These are phyloP conservation scores for Sporisorium scitamineum DNA, from an alignment of 1,284 basidiomycete genomes.

Conservation along the genomic window DNA sequence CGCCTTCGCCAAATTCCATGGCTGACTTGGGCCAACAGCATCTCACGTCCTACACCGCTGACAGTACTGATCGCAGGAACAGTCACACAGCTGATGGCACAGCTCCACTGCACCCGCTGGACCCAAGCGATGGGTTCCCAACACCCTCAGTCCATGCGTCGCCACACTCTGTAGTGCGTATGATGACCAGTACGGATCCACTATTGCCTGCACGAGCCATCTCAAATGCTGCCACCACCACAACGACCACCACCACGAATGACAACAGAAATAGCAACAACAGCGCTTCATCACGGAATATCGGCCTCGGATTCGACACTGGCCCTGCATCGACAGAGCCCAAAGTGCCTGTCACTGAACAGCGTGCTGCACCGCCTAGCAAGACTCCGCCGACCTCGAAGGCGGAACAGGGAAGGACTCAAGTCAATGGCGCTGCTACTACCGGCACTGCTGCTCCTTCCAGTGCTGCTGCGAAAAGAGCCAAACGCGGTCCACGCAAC, in stretches of 20 bases:
- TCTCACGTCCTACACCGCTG: not conserved
- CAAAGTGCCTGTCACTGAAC: not conserved
- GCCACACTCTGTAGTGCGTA: constrained; percentile 32
- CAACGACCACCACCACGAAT: not conserved
- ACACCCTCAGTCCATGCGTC: constrained; percentile 21
- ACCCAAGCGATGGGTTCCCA: constrained; percentile 18
- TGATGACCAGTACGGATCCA: constrained; percentile 46
- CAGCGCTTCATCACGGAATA: not conserved
- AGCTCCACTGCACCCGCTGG: constrained; percentile 9
- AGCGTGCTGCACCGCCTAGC: constrained; percentile 11
- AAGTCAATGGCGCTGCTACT: not conserved
- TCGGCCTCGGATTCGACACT: constrained; percentile 17
- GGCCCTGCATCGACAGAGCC: not conserved
- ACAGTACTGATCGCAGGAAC: constrained; percentile 1
- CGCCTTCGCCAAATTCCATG: constrained; percentile 7
- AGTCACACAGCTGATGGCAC: not conserved
- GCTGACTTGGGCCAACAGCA: constrained; percentile 11
- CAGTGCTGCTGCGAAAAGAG: not conserved
- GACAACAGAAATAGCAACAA: too few species aligned
- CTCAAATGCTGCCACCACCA: not conserved
- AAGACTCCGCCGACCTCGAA: not conserved
- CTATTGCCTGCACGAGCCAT: constrained; percentile 26
- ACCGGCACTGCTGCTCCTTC: not conserved
- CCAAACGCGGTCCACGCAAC: constrained; percentile 42
- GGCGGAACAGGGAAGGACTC: not conserved